Conservation (phyloP, 441 rosid species). For the Croton laevigatus region DNA sequence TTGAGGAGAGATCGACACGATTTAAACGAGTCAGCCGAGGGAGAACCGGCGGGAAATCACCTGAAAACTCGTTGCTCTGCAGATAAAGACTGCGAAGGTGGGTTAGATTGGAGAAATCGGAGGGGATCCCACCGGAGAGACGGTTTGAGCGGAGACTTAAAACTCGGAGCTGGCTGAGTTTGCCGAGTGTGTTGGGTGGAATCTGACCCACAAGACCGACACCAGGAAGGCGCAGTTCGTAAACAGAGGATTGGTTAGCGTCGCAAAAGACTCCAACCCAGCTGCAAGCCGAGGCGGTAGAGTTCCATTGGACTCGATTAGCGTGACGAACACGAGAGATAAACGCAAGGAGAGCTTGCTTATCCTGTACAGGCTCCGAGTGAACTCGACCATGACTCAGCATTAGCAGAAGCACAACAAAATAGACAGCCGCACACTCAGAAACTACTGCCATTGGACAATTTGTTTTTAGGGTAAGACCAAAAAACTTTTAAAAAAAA, state of each 20-base stretch:
- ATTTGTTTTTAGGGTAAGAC: background rate
- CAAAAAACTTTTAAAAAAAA: background rate
- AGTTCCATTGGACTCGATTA: conserved; percentile 71
- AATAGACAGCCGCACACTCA: conserved; percentile 4
- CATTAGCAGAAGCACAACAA: conserved; percentile 25
- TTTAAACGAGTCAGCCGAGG: conserved; percentile 43
- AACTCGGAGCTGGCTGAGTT: conserved; percentile 64
- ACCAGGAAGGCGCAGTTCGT: conserved; percentile 76
- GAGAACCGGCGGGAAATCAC: conserved; percentile 54
- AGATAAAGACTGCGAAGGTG: conserved; percentile 63
- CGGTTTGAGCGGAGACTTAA: conserved; percentile 85
- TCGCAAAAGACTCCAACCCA: conserved; percentile 83
- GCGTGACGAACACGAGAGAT: conserved; percentile 52
- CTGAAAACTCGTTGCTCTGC: conserved; percentile 55
- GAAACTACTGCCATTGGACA: conserved; percentile 33
- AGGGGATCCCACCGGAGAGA: conserved; percentile 69
- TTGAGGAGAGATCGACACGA: conserved; percentile 81
- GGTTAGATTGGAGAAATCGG: conserved; percentile 79
- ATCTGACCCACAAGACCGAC: conserved; percentile 70
- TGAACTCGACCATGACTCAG: conserved; percentile 35
- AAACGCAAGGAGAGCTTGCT: conserved; percentile 78
- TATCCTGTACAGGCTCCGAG: conserved; percentile 68
- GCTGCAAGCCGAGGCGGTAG: conserved; percentile 57
- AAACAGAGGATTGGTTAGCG: conserved; percentile 42
- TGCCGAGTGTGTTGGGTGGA: conserved; percentile 64